Base-by-base conservation (phyloP, 2,329 filamentous ascomycete species). In the Botrytis tulipae region DNA sequence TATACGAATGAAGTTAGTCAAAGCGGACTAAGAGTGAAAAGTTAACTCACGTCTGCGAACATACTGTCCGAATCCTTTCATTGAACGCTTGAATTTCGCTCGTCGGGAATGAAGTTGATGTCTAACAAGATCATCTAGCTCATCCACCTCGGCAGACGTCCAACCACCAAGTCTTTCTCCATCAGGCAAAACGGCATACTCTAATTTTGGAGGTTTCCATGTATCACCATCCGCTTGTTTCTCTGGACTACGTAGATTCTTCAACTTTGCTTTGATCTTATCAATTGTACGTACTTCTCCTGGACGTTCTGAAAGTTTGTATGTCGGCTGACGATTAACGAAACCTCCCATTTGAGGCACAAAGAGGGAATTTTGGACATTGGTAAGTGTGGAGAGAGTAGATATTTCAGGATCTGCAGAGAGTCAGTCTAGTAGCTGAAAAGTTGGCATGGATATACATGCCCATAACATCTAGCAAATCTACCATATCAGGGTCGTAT, bases 321-420 rank as follows among this genome's bases (percentile, higher is more conserved):
- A 76, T 32, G 75, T 62, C n/a, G 76, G 74, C 74, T 91, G 86
- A 60, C 93, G 88, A 78, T 96, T 95, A 73, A 96, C 77, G 78
- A 90, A 89, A 72, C 86, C 84, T 62, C 93, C 93, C 25, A 97
- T 84, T 73, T 94, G 91, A 0, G 93, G 93, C 1, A 96, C 85
- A 82, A 97, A 97, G 18, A 97, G 88, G 0, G 93, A 95, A 80
- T 97, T 97, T 79, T 97, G 93, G 44, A 97, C 91, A 78, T 97
- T 97, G 69, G 93, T 97, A 18, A 97, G 87, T 14, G 93, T 95
- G 0, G 93, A 94, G 6, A 97, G 84, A 0, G 93, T 93, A 59
- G 93, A 90, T 6, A 97, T 90, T 83, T 97, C 93, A 60, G 93
- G 93, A 78, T 97, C 93, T 94, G 76, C 9, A 42, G 73, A 12